Base-by-base conservation (phyloP, 1,284 basidiomycete genomes). In the Trichosporon sp. region DNA sequence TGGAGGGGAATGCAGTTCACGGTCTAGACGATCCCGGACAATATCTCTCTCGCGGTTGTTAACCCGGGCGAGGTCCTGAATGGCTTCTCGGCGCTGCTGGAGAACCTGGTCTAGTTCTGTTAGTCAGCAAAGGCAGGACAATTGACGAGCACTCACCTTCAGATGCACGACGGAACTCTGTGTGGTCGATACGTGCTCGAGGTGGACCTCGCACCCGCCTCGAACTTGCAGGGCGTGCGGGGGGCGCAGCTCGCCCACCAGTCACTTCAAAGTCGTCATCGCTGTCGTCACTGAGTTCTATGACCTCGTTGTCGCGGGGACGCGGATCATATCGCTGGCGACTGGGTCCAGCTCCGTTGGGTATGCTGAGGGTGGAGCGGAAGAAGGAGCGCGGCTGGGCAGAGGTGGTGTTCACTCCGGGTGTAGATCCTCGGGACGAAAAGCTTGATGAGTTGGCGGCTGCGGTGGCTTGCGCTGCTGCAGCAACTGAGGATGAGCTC, bases 1-100 rank as follows among this genome's bases (percentile, higher is more conserved):
- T 0, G 68, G 72, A 18, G 72, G 70, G 1, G 70, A 74, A 9
- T 65, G 65, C 21, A 71, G 42, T 0, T 66, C 27, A 1, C 64
- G 64, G 44, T 32, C 62, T 6, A 63, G 23, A 0, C 35, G 62
- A 2, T 63, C 35, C 8, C 31, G 56, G 7, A 60, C 29, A 6
- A 4, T 31, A 4, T 60, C 56, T 31, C 56, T 18, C 11, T 60
- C 56, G 56, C 29, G 9, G 18, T 60, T 31, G 56, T 58, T 58
- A 11, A 60, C 56, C 2, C 29, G 56, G 9, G 56, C 56, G 5
- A 60, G 29, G 8, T 60, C 56, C 18, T 60, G 56, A 13, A 60
- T 60, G 27, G 56, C 56, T 31, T 29, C 56, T 15, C 56, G 56
- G 15, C 56, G 56, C 27, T 60, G 56, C 8, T 60, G 56, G 7